A percentile compares a stretch with the other conserved stretches of the same genome.
Conservation (phyloP, 106 monocot species). For the Dioscorea alata region DNA sequence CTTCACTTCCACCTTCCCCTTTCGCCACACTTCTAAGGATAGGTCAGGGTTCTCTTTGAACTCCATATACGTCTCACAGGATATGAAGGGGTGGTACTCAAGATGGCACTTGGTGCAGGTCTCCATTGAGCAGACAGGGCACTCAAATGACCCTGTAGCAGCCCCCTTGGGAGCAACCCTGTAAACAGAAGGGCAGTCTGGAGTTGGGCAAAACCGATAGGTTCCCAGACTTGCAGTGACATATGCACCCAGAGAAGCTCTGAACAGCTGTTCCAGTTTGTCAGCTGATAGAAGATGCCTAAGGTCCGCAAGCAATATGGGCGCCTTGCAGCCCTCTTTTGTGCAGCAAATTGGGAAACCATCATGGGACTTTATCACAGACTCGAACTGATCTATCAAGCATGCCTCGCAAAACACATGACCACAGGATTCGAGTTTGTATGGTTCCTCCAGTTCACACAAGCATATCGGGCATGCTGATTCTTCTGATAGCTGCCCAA, state of each 20-base stretch:
- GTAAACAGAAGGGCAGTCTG: conserved; percentile 39
- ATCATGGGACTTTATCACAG: conserved; percentile 57
- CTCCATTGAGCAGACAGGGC: conserved; percentile 66
- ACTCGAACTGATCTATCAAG: conserved; percentile 74
- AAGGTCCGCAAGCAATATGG: conserved; percentile 56
- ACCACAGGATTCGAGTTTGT: conserved; percentile 64
- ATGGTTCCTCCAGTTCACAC: conserved; percentile 85
- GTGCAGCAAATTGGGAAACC: conserved; percentile 75
- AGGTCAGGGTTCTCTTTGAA: conserved; percentile 73
- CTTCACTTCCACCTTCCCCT: conserved; percentile 77
- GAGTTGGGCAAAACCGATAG: conserved; percentile 66
- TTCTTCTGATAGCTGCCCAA: conserved; percentile 28
- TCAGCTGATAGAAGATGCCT: conserved; percentile 37
- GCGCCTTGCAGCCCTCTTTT: conserved; percentile 43
- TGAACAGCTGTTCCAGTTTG: conserved; percentile 74
- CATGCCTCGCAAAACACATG: conserved; percentile 71
- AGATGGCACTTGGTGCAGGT: conserved; percentile 83
- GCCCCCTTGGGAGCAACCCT: conserved; percentile 14
- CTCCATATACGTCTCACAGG: conserved; percentile 72
- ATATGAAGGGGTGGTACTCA: conserved; percentile 72
- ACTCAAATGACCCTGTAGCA: conserved; percentile 27
- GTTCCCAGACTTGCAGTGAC: conserved; percentile 47
- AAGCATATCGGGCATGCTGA: conserved; percentile 70
- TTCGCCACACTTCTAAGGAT: conserved; percentile 62
- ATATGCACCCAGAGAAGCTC: conserved; percentile 58